Base-by-base conservation (phyloP, 768 basidiomycete genomes). In the Mycena olivaceomarginata region DNA sequence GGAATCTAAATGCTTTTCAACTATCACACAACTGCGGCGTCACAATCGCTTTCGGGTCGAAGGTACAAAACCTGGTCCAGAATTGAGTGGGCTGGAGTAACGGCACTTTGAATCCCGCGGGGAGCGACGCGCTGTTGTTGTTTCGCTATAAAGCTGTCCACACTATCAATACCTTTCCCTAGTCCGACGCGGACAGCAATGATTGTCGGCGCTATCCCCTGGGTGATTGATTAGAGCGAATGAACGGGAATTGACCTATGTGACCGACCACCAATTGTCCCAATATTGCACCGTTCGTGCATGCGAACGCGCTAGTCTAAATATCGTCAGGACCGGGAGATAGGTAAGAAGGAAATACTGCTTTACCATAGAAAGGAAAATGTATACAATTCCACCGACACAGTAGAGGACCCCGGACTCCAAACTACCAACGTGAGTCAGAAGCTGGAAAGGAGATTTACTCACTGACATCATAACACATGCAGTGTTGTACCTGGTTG, bases 181-280 rank as follows among this genome's bases (percentile, higher is more conserved):
- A 72, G 63, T 64, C 70, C 70, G 43, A 72, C 70, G 51, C 70
- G 70, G 39, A 72, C 70, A 0, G 70, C 48, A 25, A 72, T 64
- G 39, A 72, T 65, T 25, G 70, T 72, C 48, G 63, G 70, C 40
- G 70, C 70, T 51, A 72, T 72, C 6, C 70, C 70, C 70, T 72
- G 25, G 20, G 64, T 39, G 5, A 64, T n/a, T 6, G 11, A 39
- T 72, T 40, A 65, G 22, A 56, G 40, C 12, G 39, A 9, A 13
- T 5, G 46, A 65, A 16, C 22, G 9, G 63, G 40, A 25, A 37
- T 39, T 51, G 60, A n/a, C 2, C 20, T 20, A 25, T 51, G 62
- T n/a, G 6, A 72, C 70, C 12, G 25, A 64, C 70, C 70, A 72
- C 70, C 40, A 72, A 43, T 43, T 72, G 70, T 12, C 62, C 70